Conservation (phyloP, 805 yeast species). For the Lachancea quebecensis region DNA sequence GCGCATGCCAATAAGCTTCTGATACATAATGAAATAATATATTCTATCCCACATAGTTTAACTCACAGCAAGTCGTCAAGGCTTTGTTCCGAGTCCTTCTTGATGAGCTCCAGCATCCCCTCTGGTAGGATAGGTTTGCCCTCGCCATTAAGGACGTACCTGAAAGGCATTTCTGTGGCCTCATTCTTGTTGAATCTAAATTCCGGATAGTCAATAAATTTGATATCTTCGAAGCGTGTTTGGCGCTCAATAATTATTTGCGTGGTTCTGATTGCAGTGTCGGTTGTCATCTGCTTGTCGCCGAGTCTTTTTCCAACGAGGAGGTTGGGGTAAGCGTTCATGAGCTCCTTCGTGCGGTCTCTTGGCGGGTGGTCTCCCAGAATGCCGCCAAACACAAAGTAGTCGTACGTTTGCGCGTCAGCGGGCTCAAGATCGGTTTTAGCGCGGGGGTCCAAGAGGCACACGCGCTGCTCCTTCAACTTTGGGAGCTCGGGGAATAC, state of each 20-base stretch:
- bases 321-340: constrained; percentile 58
- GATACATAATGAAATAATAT: neutral
- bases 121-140: constrained; percentile 79
- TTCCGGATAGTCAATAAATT: constrained; percentile 90
- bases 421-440: constrained; percentile 61
- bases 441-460: constrained; percentile 88
- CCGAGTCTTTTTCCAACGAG: constrained; percentile 85
- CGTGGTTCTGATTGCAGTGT: constrained; percentile 92
- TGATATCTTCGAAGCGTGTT: constrained; percentile 59
- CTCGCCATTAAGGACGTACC: constrained; percentile 62
- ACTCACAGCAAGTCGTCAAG: constrained; percentile 51
- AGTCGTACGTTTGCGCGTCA: constrained; percentile 64
- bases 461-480: constrained; percentile 45
- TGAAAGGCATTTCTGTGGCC: constrained; percentile 95
- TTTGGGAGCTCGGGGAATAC: constrained; percentile 41
- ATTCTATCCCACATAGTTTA: neutral
- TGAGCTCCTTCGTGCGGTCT: constrained; percentile 87
- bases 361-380: constrained; percentile 88
- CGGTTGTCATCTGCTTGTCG: constrained; percentile 91
- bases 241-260: constrained; percentile 63
- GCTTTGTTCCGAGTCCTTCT: constrained; percentile 76
- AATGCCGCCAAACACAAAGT: constrained; percentile 94
- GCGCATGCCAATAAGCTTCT: neutral
- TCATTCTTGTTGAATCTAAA: constrained; percentile 81
- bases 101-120: constrained; percentile 85